A percentile compares a stretch with the other conserved stretches of the same genome.
These are phyloP conservation scores for Trichosporon faecale DNA, from an alignment of 1,284 basidiomycete genomes.

Conservation along the genomic window DNA sequence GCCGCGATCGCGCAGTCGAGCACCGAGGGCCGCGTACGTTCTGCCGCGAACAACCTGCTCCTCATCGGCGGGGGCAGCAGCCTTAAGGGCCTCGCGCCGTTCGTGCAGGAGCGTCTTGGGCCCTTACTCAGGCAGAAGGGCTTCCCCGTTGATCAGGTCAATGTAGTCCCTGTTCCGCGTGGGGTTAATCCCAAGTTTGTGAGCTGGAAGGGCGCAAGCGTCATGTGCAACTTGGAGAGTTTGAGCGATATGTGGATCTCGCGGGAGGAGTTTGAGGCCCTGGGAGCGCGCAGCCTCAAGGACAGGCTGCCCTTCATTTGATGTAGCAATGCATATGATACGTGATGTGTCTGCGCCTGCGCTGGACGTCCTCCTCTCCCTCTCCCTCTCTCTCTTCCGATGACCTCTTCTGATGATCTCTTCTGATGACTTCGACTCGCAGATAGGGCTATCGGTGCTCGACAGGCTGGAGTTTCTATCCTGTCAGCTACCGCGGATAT, in stretches of 20 bases:
- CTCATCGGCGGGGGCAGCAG: conserved; percentile 77
- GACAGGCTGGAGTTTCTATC: not conserved
- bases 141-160: conserved; percentile 79
- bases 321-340: conserved; percentile 19
- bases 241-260: conserved; percentile 87
- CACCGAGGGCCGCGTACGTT: conserved; percentile 83
- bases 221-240: conserved; percentile 86
- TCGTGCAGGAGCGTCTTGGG: conserved; percentile 44
- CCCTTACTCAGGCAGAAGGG: conserved; percentile 74
- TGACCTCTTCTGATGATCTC: not conserved
- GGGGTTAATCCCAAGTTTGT: conserved; percentile 86
- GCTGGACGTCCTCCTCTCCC: not conserved
- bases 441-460: not conserved
- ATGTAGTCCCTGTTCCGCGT: conserved; percentile 86
- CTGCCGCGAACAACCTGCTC: conserved; percentile 82
- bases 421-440: not conserved
- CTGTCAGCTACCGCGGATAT: not conserved
- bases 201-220: conserved; percentile 93
- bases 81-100: conserved; percentile 47
- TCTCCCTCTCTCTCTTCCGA: no score
- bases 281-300: conserved; percentile 55
- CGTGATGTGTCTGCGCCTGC: not conserved
- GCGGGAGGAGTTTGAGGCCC: conserved; percentile 71
- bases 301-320: conserved; percentile 41
- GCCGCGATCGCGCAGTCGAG: conserved; percentile 81